Conservation (phyloP, 495 filamentous ascomycete species). For the Penicillium coprophilum region DNA sequence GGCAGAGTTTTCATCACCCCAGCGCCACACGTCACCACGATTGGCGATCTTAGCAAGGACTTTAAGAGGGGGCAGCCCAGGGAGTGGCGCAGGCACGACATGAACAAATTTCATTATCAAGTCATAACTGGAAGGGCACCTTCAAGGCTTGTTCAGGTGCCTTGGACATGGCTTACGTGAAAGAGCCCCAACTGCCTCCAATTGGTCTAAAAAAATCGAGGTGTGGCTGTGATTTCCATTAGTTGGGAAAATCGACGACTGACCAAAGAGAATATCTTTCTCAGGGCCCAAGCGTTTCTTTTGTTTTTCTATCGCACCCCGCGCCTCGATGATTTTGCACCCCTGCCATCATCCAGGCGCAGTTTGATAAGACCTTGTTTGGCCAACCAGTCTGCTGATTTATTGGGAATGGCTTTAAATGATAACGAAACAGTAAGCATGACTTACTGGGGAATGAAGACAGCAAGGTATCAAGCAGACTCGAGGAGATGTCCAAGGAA, state of each 20-base stretch:
- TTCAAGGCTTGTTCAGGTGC: background rate
- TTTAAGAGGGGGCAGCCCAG: background rate
- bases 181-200: background rate
- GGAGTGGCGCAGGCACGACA: constrained; percentile 6
- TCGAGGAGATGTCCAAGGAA: background rate
- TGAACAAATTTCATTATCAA: background rate
- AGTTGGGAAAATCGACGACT: constrained; percentile 1
- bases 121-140: background rate
- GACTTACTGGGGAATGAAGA: background rate
- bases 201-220: background rate
- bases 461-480: background rate
- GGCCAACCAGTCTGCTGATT: background rate
- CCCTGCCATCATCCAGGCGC: background rate
- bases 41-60: background rate
- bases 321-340: constrained; percentile 1
- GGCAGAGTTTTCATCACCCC: constrained; percentile 2
- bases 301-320: constrained; percentile 3
- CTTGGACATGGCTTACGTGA: background rate
- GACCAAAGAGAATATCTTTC: background rate
- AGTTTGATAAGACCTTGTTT: background rate
- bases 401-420: background rate
- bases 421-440: background rate
- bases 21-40: background rate
- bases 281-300: background rate
- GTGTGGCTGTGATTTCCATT: constrained; percentile 7